These are phyloP conservation scores for Cladorrhinum sp. DNA, from an alignment of 2,329 filamentous ascomycete genomes.

Conservation along the genomic window DNA sequence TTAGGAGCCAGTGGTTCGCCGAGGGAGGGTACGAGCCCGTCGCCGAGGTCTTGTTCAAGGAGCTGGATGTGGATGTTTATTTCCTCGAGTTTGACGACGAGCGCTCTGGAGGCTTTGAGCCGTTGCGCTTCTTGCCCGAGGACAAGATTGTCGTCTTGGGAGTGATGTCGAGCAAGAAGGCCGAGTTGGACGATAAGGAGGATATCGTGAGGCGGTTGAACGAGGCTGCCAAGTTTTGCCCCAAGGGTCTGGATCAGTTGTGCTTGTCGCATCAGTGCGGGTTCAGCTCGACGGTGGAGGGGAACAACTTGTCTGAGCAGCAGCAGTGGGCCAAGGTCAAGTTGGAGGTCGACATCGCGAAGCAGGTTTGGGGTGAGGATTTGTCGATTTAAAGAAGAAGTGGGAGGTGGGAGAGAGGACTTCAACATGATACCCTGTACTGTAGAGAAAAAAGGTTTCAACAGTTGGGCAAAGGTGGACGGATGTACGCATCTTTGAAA, in stretches of 20 bases:
- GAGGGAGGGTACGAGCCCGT: constrained; percentile 57
- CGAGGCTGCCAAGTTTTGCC: constrained; percentile 47
- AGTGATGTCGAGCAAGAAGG: constrained; percentile 55
- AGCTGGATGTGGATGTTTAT: constrained; percentile 55
- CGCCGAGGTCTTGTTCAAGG: constrained; percentile 54
- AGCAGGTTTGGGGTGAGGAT: constrained; percentile 54
- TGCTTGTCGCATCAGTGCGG: constrained; percentile 57
- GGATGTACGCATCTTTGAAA: background rate
- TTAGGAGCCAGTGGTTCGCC: constrained; percentile 55
- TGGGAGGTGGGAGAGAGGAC: background rate
- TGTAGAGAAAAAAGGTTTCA: background rate
- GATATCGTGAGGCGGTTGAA: constrained; percentile 39
- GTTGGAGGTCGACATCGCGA: constrained; percentile 54
- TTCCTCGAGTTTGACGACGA: constrained; percentile 60
- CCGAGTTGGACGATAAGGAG: constrained; percentile 49
- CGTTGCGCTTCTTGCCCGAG: constrained; percentile 51
- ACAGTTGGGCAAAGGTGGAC: background rate
- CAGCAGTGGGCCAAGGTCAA: constrained; percentile 57
- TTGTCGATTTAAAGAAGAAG: constrained; percentile 27
- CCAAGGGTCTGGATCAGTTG: constrained; percentile 52
- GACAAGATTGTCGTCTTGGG: constrained; percentile 55
- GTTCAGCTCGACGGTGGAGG: constrained; percentile 55
- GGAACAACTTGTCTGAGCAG: constrained; percentile 53
- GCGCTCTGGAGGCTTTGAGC: constrained; percentile 52
- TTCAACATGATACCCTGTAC: constrained; percentile 18